Percentiles rank a stretch among this genome's conserved stretches.
These are phyloP conservation scores for Salix arbutifolia DNA, from an alignment of 345 rosid species.

Conservation along the genomic window DNA sequence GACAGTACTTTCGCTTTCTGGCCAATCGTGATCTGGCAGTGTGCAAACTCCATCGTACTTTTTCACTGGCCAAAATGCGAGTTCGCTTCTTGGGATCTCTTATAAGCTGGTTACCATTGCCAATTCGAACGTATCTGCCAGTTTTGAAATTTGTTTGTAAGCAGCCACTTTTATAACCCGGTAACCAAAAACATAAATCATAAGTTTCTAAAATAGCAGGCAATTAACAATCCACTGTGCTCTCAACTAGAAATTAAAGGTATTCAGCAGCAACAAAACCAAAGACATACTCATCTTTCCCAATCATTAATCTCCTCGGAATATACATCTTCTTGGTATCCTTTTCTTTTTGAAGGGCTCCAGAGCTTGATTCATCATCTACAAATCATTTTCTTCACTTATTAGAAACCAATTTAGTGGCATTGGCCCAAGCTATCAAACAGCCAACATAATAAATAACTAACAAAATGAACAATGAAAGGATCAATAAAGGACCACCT, in stretches of 20 bases:
- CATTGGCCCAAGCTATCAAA: not conserved
- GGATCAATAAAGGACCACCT: conserved; percentile 36
- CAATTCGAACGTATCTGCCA: conserved; percentile 90
- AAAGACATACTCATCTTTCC: conserved; percentile 84
- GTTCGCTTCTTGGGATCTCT: conserved; percentile 91
- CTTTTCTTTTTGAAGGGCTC: conserved; percentile 36
- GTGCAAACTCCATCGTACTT: conserved; percentile 95
- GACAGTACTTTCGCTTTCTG: conserved; percentile 78
- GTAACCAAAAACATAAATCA: not conserved
- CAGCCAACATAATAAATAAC: not conserved
- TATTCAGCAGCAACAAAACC: conserved; percentile 1
- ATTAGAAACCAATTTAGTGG: conserved; percentile 1
- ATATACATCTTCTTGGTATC: conserved; percentile 57
- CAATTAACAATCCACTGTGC: not conserved
- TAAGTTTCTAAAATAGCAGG: not conserved
- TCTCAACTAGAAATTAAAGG: not conserved
- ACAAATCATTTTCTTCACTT: conserved; percentile 2
- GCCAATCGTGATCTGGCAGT: conserved; percentile 78
- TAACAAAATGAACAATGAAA: not conserved
- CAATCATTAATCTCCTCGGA: conserved; percentile 85
- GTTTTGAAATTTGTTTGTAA: conserved; percentile 7
- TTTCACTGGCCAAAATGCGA: conserved; percentile 89
- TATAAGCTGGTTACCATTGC: conserved; percentile 90
- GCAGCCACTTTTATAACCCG: not conserved
- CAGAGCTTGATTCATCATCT: conserved; percentile 56